phyloP scores from a whole-genome alignment of 768 basidiomycete species.

The Fomitopsis serialis region DNA sequence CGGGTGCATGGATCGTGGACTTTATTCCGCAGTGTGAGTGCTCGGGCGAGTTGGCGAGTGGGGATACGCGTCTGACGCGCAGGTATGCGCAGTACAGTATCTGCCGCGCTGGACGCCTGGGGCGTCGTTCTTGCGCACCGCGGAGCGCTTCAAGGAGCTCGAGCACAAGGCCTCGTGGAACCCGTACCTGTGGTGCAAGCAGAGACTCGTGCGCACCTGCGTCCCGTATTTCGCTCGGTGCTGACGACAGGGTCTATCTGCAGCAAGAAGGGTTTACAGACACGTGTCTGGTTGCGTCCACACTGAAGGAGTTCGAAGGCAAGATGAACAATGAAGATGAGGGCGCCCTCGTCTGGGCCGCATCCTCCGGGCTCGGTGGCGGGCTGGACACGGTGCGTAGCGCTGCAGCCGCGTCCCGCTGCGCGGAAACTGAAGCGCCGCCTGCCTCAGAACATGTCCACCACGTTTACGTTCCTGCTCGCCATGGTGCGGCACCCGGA shows the following conservation, averaged over 20 bases:
- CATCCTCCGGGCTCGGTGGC: neutral
- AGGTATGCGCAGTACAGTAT: neutral
- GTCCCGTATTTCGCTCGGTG: neutral
- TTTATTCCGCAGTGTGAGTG: neutral
- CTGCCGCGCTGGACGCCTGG: slow-evolving; percentile 1
- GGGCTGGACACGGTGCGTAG: neutral
- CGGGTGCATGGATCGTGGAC: neutral
- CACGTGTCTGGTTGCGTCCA: neutral
- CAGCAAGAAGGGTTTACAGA: too few relatives aligned
- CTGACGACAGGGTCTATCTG: too few relatives aligned
- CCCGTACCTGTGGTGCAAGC: slow-evolving; percentile 27
- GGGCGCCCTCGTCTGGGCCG: neutral
- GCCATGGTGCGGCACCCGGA: slow-evolving; percentile 3
- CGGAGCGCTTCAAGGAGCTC: neutral
- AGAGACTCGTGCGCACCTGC: neutral
- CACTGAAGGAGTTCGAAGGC: neutral
- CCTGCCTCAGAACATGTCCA: slow-evolving; percentile 1
- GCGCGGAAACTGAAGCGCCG: too few relatives aligned
- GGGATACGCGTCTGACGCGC: too few relatives aligned
- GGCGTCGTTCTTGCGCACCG: neutral
- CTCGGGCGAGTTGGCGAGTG: too few relatives aligned
- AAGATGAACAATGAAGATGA: neutral
- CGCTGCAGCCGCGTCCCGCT: too few relatives aligned
- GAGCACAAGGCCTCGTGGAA: neutral
- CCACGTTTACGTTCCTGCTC: neutral